These are phyloP conservation scores for Scutellaria baicalensis DNA, from an alignment of 257 asterid species.

Conservation along the genomic window DNA sequence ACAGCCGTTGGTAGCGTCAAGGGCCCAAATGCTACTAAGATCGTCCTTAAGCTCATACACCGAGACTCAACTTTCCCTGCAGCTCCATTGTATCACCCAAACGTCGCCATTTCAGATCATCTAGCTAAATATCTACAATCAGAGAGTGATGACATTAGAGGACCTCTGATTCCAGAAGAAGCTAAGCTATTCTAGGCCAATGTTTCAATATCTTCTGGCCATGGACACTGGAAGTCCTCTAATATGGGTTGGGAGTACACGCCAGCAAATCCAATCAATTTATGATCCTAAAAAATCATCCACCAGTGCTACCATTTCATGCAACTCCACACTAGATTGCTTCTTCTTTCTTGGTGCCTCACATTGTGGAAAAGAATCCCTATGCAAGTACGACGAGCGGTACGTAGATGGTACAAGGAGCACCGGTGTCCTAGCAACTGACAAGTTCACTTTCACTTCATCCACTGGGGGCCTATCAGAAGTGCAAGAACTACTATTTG, in stretches of 20 bases:
- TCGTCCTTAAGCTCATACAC: conserved; percentile 12
- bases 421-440: conserved; percentile 8
- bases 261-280: background rate
- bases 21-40: background rate
- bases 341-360: background rate
- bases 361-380: background rate
- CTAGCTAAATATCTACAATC: too few relatives aligned
- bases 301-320: conserved; percentile 4
- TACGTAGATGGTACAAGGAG: background rate
- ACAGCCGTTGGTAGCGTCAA: background rate
- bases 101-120: too few relatives aligned
- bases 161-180: conserved; percentile 4
- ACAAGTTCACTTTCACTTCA: conserved; percentile 17
- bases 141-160: background rate
- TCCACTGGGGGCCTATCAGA: background rate
- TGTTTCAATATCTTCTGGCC: conserved; percentile 15
- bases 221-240: conserved; percentile 19
- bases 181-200: conserved; percentile 3
- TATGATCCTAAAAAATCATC: conserved; percentile 8
- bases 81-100: background rate
- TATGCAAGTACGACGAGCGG: background rate
- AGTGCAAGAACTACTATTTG: background rate
- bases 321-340: background rate
- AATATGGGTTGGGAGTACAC: conserved; percentile 7
- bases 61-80: background rate